A percentile compares a stretch with the other conserved stretches of the same genome.
Conservation (phyloP, 148 eudicot genomes). For the Persicaria tinctoria region DNA sequence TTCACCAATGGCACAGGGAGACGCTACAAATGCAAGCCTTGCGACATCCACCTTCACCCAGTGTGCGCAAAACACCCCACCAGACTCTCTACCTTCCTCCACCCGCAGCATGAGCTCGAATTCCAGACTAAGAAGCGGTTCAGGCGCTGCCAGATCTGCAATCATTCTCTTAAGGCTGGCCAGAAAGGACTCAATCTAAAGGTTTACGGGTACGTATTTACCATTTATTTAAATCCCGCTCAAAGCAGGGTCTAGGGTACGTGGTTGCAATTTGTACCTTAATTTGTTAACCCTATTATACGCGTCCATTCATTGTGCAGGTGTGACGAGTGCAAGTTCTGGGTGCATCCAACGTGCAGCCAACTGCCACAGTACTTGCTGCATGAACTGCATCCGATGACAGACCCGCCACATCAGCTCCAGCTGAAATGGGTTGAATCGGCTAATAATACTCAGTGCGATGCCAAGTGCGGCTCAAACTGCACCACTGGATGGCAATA, state of each 20-base stretch:
- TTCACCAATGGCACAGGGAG: not conserved
- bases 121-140: not conserved
- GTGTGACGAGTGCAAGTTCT: not conserved
- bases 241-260: too few relatives aligned
- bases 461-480: not conserved
- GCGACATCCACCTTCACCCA: not conserved
- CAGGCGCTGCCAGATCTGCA: not conserved
- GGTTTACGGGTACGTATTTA: not conserved
- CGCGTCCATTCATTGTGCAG: not conserved
- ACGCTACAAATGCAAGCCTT: not conserved
- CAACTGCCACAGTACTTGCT: not conserved
- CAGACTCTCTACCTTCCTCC: not conserved
- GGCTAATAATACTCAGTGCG: not conserved
- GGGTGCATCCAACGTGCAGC: not conserved
- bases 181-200: not conserved
- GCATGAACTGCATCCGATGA: not conserved
- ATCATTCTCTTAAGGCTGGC: not conserved
- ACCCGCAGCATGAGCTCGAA: not conserved
- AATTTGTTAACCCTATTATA: too few relatives aligned
- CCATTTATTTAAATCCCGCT: too few relatives aligned
- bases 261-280: too few relatives aligned
- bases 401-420: not conserved
- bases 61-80: not conserved
- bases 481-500: not conserved
- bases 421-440: not conserved